A percentile compares a stretch with the other conserved stretches of the same genome.
Evolutionary conservation across 192 early-diverging fungal genomes (phyloP).

Genomic region (Pilobolus umbonatus): DNA sequence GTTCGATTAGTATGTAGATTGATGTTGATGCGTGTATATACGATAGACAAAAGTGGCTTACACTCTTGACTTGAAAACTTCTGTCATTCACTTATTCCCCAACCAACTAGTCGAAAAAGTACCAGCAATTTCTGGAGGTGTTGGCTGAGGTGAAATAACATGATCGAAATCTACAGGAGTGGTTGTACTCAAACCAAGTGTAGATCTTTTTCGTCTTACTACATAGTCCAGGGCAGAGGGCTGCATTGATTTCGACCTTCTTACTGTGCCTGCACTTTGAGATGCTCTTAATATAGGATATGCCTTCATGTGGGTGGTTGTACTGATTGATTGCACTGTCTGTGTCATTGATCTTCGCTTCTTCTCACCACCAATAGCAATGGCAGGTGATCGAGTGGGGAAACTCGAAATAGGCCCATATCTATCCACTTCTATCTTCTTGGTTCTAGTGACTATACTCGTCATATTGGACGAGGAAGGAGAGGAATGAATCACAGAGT

Average conservation of each 20-base stretch:
- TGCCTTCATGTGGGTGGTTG: neutral
- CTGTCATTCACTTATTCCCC: conserved; percentile 16
- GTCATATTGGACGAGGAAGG: neutral
- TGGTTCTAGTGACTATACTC: neutral
- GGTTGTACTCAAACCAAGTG: neutral
- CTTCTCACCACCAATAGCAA: neutral
- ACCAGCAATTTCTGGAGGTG: conserved; percentile 3
- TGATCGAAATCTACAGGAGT: neutral
- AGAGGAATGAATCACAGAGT: neutral
- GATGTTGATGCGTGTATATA: too few relatives aligned
- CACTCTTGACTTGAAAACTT: too few relatives aligned
- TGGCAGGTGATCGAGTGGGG: neutral
- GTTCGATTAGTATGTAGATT: too few relatives aligned
- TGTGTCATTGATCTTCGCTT: neutral
- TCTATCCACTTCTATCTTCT: conserved; percentile 15
- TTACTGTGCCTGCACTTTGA: conserved; percentile 1
- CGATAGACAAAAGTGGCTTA: too few relatives aligned
- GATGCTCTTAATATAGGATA: neutral
- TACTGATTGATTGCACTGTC: neutral
- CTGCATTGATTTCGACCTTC: conserved; percentile 4
- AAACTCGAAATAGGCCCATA: conserved; percentile 13
- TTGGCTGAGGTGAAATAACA: neutral
- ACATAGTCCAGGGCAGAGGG: conserved; percentile 7
- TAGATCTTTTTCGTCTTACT: conserved; percentile 6
- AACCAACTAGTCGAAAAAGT: conserved; percentile 17